These are phyloP conservation scores for Candida arabinofermentans DNA, from an alignment of 805 yeast genomes.

Conservation along the genomic window DNA sequence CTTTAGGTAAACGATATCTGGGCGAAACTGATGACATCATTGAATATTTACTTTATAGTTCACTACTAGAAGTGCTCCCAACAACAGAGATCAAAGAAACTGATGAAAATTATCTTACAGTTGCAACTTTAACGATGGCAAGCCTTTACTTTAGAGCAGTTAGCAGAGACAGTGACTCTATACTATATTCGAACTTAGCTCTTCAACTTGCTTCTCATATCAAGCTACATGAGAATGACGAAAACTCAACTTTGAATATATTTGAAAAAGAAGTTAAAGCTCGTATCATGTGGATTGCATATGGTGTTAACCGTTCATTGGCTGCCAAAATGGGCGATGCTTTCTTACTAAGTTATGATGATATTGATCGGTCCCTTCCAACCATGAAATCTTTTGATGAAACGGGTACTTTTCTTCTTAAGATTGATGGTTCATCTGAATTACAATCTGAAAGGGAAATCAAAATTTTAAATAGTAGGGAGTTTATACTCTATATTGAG, in stretches of 20 bases:
- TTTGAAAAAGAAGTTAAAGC: constrained; percentile 19
- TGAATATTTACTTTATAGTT: constrained; percentile 13
- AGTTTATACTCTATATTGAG: constrained; percentile 19
- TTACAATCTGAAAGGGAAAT: not conserved
- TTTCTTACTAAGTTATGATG: constrained; percentile 12
- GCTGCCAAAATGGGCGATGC: constrained; percentile 27
- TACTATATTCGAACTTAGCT: constrained; percentile 23
- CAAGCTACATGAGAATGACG: constrained; percentile 11
- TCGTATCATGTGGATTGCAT: constrained; percentile 24
- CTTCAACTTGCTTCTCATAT: constrained; percentile 24
- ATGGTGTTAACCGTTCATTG: constrained; percentile 23
- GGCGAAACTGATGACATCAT: constrained; percentile 15
- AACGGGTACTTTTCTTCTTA: constrained; percentile 2
- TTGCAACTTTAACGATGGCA: constrained; percentile 18
- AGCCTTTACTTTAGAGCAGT: constrained; percentile 23
- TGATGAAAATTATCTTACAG: constrained; percentile 14
- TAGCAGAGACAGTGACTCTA: constrained; percentile 23
- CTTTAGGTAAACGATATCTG: constrained; percentile 22
- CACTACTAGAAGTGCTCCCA: constrained; percentile 18
- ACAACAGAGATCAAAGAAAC: constrained; percentile 9
- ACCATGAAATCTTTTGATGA: constrained; percentile 11
- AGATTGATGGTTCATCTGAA: not conserved
- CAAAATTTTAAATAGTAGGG: constrained; percentile 4
- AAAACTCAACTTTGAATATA: not conserved
- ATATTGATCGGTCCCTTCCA: constrained; percentile 19